A percentile compares a stretch with the other conserved stretches of the same genome.
phyloP scores from a whole-genome alignment of 257 asterid species.

The Misopates orontium region DNA sequence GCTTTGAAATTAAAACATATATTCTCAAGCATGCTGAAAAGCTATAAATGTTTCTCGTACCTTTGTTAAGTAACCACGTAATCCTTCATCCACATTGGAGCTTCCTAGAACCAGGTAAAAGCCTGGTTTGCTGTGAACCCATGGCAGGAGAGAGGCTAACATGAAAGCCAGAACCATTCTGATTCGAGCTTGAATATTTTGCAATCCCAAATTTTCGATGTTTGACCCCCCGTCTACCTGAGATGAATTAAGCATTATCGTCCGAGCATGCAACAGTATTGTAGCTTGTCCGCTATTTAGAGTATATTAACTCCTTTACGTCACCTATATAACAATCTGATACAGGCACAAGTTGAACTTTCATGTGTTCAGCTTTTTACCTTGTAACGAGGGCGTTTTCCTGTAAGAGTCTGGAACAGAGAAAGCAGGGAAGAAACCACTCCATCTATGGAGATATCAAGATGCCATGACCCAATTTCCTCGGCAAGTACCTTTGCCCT shows the following conservation, averaged over 20 bases:
- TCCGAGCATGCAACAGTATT: neutral
- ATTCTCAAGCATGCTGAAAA: constrained; percentile 11
- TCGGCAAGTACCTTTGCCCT: constrained; percentile 86
- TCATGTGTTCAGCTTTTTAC: constrained; percentile 34
- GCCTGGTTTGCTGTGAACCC: constrained; percentile 97
- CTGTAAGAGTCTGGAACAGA: constrained; percentile 84
- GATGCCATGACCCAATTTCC: constrained; percentile 98
- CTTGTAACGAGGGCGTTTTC: constrained; percentile 80
- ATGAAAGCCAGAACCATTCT: constrained; percentile 93
- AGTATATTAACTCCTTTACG: constrained; percentile 11
- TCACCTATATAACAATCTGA: constrained; percentile 4
- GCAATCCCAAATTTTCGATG: constrained; percentile 80
- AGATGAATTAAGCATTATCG: constrained; percentile 27
- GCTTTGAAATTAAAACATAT: constrained; percentile 5
- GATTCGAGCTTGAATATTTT: constrained; percentile 89
- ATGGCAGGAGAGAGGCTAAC: constrained; percentile 94
- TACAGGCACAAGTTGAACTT: constrained; percentile 9
- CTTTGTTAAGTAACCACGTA: constrained; percentile 92
- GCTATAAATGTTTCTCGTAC: constrained; percentile 34
- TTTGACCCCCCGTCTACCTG: constrained; percentile 92
- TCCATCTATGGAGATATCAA: constrained; percentile 77
- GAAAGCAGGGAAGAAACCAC: constrained; percentile 78
- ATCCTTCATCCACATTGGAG: constrained; percentile 94
- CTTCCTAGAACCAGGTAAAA: constrained; percentile 92
- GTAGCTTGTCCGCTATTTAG: neutral